phyloP scores from a whole-genome alignment of 306 rosid species.

The Corylus heterophylla region DNA sequence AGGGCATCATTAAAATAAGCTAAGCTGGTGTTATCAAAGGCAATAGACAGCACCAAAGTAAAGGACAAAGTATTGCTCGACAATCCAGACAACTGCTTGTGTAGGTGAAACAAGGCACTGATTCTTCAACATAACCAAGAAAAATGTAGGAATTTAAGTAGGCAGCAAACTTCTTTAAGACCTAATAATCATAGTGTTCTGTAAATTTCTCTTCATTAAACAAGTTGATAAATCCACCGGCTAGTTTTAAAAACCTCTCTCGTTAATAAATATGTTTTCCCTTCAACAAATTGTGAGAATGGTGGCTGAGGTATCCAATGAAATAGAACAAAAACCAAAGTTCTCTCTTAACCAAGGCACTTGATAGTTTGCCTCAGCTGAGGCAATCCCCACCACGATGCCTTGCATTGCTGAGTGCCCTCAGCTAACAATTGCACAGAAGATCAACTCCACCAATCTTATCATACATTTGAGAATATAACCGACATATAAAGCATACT shows the following conservation, averaged over 20 bases:
- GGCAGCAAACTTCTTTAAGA: not conserved
- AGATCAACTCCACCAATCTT: slow-evolving; percentile 11
- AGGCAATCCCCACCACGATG: no score
- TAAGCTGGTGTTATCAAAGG: not conserved
- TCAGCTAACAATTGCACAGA: slow-evolving; percentile 11
- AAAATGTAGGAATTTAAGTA: not conserved
- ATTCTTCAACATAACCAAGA: not conserved
- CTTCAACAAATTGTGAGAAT: slow-evolving; percentile 3
- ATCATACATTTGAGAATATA: not conserved
- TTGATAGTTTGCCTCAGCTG: no score
- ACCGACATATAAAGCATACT: not conserved
- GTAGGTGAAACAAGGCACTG: not conserved
- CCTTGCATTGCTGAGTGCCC: no score
- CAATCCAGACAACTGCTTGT: not conserved
- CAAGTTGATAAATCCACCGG: not conserved
- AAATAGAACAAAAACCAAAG: not conserved
- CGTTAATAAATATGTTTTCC: not conserved
- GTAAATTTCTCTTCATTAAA: not conserved
- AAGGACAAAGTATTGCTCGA: not conserved
- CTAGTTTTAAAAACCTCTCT: not conserved
- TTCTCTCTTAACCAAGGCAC: not conserved
- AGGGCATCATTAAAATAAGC: not conserved
- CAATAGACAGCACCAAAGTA: not conserved
- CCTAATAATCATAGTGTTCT: not conserved
- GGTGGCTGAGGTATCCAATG: not conserved